A percentile compares a stretch with the other conserved stretches of the same genome.
Conservation (phyloP, 768 basidiomycete species). For the Suillus fuscotomentosus region DNA sequence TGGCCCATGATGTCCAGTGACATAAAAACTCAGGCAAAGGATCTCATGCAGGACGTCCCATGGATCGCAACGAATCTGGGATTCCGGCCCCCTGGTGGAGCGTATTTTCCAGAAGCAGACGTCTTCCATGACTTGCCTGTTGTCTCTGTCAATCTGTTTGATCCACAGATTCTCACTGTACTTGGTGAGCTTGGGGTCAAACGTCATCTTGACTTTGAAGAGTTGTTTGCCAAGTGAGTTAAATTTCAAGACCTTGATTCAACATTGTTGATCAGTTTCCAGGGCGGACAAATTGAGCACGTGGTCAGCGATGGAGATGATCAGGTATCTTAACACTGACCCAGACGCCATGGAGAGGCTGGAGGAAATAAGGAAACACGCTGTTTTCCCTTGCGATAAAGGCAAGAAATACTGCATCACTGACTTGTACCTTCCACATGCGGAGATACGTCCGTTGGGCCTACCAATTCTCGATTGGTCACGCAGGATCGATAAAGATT, state of each 20-base stretch:
- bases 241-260: not conserved
- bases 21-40: slow-evolving; percentile 47
- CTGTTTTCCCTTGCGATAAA: slow-evolving; percentile 8
- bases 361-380: not conserved
- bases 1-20: slow-evolving; percentile 64
- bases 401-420: slow-evolving; percentile 18
- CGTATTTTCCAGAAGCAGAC: slow-evolving; percentile 84
- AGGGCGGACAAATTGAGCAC: slow-evolving; percentile 82
- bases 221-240: slow-evolving; percentile 74
- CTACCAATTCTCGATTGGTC: slow-evolving; percentile 85
- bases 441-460: slow-evolving; percentile 60
- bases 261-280: slow-evolving; percentile 3
- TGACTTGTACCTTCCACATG: slow-evolving; percentile 82
- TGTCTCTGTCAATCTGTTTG: slow-evolving; percentile 48
- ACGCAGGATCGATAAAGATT: not conserved
- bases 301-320: slow-evolving; percentile 78
- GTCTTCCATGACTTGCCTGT: slow-evolving; percentile 87
- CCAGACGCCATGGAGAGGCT: slow-evolving; percentile 42
- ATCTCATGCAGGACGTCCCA: slow-evolving; percentile 45
- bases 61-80: slow-evolving; percentile 79
- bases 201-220: slow-evolving; percentile 80
- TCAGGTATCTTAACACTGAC: slow-evolving; percentile 69
- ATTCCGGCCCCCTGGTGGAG: slow-evolving; percentile 61
- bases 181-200: slow-evolving; percentile 67
- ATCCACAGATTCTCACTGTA: slow-evolving; percentile 59